These are phyloP conservation scores for Dryadomyces sulphureus DNA, from an alignment of 2,329 filamentous ascomycete species.

Conservation along the genomic window DNA sequence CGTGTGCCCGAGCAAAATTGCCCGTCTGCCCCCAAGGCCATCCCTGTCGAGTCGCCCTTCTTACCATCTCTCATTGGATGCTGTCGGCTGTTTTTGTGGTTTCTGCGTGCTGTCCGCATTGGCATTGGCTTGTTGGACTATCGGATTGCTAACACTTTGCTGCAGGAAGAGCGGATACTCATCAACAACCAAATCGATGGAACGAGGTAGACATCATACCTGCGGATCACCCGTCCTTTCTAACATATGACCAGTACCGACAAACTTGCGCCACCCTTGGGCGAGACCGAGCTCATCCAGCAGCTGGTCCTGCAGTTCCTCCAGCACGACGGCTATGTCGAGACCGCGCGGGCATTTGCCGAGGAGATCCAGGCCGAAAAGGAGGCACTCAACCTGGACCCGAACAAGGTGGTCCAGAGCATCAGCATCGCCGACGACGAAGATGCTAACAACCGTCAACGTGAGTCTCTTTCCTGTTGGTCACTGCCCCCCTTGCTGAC, in stretches of 20 bases:
- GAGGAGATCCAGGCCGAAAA: constrained; percentile 66
- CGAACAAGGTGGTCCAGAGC: constrained; percentile 34
- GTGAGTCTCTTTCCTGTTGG: constrained; percentile 31
- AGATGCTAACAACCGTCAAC: constrained; percentile 74
- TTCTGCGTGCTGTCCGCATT: too few species aligned
- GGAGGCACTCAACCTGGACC: constrained; percentile 47
- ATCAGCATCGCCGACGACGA: constrained; percentile 65
- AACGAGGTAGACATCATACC: constrained; percentile 27
- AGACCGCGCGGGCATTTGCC: constrained; percentile 79
- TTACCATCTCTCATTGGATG: background rate
- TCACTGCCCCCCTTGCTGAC: background rate
- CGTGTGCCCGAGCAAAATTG: too few species aligned
- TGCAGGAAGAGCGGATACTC: constrained; percentile 42
- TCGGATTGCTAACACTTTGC: background rate
- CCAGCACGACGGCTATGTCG: constrained; percentile 88
- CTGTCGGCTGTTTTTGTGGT: background rate
- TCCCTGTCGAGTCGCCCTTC: background rate
- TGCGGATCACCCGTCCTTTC: too few species aligned
- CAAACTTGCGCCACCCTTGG: constrained; percentile 45
- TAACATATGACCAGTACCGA: constrained; percentile 29
- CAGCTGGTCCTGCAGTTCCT: constrained; percentile 74
- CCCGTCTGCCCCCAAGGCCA: background rate
- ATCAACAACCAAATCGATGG: constrained; percentile 45
- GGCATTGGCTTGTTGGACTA: too few species aligned
- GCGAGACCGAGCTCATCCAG: constrained; percentile 68